These are phyloP conservation scores for Colletotrichum higginsianum DNA, from an alignment of 2,329 filamentous ascomycete species.

Conservation along the genomic window DNA sequence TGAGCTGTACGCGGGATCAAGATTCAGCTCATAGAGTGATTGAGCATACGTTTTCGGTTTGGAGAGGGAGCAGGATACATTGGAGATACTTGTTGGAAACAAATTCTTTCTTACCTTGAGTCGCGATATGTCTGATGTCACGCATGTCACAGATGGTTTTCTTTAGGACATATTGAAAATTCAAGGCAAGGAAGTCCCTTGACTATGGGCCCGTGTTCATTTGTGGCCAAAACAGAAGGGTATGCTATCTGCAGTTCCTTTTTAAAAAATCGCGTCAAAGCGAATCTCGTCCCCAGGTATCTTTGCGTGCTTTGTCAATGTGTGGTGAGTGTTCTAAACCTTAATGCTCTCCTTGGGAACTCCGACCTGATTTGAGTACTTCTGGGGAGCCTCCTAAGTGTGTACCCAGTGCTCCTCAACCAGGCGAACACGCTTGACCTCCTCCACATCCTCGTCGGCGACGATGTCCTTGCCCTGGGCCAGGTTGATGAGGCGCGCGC, in stretches of 20 bases:
- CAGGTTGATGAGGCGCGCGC: constrained; percentile 16
- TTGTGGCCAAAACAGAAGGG: background rate
- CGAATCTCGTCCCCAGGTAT: background rate
- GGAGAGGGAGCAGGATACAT: no score
- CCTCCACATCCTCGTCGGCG: constrained; percentile 4
- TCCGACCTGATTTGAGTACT: background rate
- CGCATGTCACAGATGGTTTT: no score
- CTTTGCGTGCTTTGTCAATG: background rate
- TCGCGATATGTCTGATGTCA: background rate
- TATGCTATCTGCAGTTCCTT: background rate
- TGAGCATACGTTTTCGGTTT: no score
- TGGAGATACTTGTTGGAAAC: background rate
- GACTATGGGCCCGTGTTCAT: no score
- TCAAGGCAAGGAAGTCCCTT: background rate
- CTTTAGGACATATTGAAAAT: no score
- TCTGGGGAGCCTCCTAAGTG: background rate
- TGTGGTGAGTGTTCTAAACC: background rate
- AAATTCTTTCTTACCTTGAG: background rate
- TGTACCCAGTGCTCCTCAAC: constrained; percentile 24
- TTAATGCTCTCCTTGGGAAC: background rate
- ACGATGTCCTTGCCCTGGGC: background rate
- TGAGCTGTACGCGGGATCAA: no score
- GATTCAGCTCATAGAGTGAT: background rate
- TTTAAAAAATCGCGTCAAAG: background rate
- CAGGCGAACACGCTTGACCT: constrained; percentile 18